A percentile compares a stretch with the other conserved stretches of the same genome.
Evolutionary conservation across 164 flowering plant species (phyloP).

Genomic region (Kalanchoe fedtschenkoi): DNA sequence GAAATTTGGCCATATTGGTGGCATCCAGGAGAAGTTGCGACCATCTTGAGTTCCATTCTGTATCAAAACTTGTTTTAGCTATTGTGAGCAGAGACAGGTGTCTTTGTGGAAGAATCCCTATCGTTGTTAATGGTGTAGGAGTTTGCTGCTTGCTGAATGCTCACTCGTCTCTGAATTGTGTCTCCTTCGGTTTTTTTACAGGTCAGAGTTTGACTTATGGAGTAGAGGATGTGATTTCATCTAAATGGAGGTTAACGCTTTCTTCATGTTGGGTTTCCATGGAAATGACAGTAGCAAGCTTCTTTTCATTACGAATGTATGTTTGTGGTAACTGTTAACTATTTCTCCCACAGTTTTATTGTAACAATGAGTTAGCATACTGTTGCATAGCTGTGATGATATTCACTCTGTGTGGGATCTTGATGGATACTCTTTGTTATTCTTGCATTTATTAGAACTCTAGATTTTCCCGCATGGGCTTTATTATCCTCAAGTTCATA

Average conservation of each 20-base stretch:
- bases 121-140: background rate
- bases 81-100: background rate
- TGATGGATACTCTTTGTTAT: too few species aligned
- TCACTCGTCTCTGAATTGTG: background rate
- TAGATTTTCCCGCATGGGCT: conserved; percentile 3
- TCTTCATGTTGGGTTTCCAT: conserved; percentile 14
- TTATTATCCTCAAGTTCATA: conserved; percentile 14
- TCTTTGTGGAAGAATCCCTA: background rate
- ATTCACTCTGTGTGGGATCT: background rate
- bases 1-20: background rate
- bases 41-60: background rate
- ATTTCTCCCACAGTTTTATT: background rate
- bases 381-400: background rate
- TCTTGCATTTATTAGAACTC: background rate
- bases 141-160: conserved; percentile 1
- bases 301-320: conserved; percentile 37
- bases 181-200: background rate
- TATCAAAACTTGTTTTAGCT: background rate
- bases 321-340: conserved; percentile 13
- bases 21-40: background rate
- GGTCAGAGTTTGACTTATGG: background rate
- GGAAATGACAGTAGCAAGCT: conserved; percentile 33
- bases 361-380: background rate
- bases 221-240: background rate
- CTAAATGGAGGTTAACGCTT: background rate